Base-by-base conservation (phyloP, 2,329 filamentous ascomycete species). In the Aspergillus sp. region DNA sequence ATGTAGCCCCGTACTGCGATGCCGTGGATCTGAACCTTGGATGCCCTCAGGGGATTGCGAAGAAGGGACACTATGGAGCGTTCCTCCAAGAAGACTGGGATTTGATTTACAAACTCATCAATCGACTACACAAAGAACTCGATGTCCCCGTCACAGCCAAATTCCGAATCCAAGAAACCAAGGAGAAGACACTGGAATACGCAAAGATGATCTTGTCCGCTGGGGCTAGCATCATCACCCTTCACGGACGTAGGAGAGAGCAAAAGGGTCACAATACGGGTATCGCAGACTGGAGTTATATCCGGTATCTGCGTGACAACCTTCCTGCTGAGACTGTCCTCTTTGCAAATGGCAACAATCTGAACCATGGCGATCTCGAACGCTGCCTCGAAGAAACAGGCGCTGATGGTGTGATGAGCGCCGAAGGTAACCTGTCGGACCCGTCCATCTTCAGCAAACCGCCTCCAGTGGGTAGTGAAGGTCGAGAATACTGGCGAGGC, bases 221-320 rank as follows among this genome's bases (percentile, higher is more conserved):
- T 0, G 93, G 93, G 9, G 93, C 93, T 3, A 96, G 88, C 56
- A 90, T 97, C 44, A 76, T 98, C 49, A 93, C 93, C 0, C 88
- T 98, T 0, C 93, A 98, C 71, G 93, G 93, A 1, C 77, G 93
- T 31, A 78, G 81, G 50, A 76, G 93, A 51, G 90, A 97, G 59
- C 91, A 97, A 65, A 98, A 98, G 71, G 91, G 93, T 0, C 93
- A 98, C 62, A 79, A 95, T 59, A 98, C 93, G 0, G 93, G 93
- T 0, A 57, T 97, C 31, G 93, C 93, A 5, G 90, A 98, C 68
- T 98, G 93, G 93, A 72, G 71, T n/a, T 81, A 86, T 59, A 83
- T 98, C 44, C 79, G 83, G 5, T 91, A 87, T 60, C 68, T 98
- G 51, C 77, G 93, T 39, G 88, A 95, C 8, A 86, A 85, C 48